Base-by-base conservation (phyloP, 805 yeast species). In the Cyberlindnera suaveolens region DNA sequence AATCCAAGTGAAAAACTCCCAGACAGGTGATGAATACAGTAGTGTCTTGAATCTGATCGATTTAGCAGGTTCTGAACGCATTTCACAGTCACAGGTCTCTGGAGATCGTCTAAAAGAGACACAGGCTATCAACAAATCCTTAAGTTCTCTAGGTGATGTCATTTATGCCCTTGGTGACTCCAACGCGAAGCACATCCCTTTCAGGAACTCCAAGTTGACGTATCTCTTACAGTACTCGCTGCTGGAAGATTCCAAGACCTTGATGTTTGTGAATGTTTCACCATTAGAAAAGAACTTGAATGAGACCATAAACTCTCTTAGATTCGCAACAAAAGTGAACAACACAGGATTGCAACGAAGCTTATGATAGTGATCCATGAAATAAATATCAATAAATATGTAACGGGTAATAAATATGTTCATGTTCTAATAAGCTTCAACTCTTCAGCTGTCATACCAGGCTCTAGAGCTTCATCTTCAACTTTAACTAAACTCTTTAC, bases 61-160 rank as follows among this genome's bases (percentile, higher is more conserved):
- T 64, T 68, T 91, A 43, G 99, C 99, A 0, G 99, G 99, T 2
- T 87, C 96, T 0, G 99, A 91, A 65, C 70, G 98, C 44, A 68
- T 90, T 14, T 62, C 80, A 9, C 72, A 76, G 15, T 85, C 96
- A 0, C 85, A 81, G 54, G 95, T 79, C 0, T 74, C 76, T 1
- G 97, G 97, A 0, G 85, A 81, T 11, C 65, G 97, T 39, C 66
- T 91, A 23, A 76, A 77, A 50, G 99, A 91, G 62, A 90, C 98
- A 0, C 91, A 85, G 55, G 77, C 89, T 8, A 91, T 91, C 45
- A 91, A 91, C 64, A 85, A 80, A 60, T 88, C 96, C 7, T 70
- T 91, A 38, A 85, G 96, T 50, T 75, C 90, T 43, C 69, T 91
- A 15, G 96, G 96, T 3, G 96, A 89, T 63, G 99, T 91, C 2